Base-by-base conservation (phyloP, 2,329 filamentous ascomycete species). In the Fusarium cyanostomum region DNA sequence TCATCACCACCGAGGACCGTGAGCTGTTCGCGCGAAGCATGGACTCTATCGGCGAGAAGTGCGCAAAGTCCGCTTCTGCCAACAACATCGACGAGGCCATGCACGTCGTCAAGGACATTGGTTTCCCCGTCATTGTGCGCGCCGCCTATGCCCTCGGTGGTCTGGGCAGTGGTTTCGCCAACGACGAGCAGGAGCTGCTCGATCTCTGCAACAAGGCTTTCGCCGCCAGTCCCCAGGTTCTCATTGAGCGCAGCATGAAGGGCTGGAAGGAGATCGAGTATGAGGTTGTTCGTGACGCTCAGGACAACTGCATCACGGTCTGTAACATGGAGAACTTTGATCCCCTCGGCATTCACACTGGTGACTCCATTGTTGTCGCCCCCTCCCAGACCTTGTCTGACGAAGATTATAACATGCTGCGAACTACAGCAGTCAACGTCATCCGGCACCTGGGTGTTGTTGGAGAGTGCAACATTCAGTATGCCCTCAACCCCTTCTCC, bases 321-420 rank as follows among this genome's bases (percentile, higher is more conserved):
- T 99, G 95, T 79, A 99, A 99, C 82, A 98, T 99, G 95, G 95
- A 99, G 82, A 99, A 99, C 81, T 99, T 99, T 73, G 95, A 99
- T 77, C 95, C 95, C 52, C 88, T 99, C 2, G 95, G 95, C 72
- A 98, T 98, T 64, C 95, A 98, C 74, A 99, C 95, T 3, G 95
- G 95, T 77, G 95, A 99, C 75, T 98, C 94, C 11, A 97, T 99
- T 67, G 95, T 99, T 49, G 95, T 99, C 42, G 95, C 95, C 8
- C 95, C 95, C 35, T 98, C 94, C 4, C 95, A 98, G 79, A 99
- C 95, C 0, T 83, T 99, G 16, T 97, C 93, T 3, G 94, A 99
- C 60, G 93, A 97, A 75, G 95, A 99, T 78, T 99, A 98, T 83
- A 97, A 98, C 80, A 98, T 98, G 95, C 86, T 99, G 28, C 90